phyloP scores from a whole-genome alignment of 352 stramenopile species.

The Globisporangium abappressorium region DNA sequence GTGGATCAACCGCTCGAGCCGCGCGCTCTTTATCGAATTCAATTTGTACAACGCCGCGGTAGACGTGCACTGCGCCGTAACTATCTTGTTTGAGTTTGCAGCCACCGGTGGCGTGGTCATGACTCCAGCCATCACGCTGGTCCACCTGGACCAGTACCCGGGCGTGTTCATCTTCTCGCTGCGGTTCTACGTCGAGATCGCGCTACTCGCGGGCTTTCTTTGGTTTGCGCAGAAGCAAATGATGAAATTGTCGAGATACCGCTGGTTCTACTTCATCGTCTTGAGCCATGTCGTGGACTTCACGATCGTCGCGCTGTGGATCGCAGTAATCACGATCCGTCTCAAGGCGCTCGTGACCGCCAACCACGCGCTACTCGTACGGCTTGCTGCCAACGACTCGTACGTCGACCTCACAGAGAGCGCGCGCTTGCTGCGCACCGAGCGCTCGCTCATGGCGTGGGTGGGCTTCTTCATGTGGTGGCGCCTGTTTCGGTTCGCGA shows the following conservation, averaged over 20 bases:
- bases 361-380: slow-evolving; percentile 36
- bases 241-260: slow-evolving; percentile 52
- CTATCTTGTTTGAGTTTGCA: slow-evolving; percentile 58
- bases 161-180: slow-evolving; percentile 39
- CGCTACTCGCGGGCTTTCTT: slow-evolving; percentile 31
- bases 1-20: slow-evolving; percentile 53
- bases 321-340: slow-evolving; percentile 28
- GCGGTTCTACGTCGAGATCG: slow-evolving; percentile 52
- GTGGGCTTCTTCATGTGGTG: slow-evolving; percentile 60
- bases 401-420: slow-evolving; percentile 37
- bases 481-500: slow-evolving; percentile 44
- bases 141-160: slow-evolving; percentile 52
- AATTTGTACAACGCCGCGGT: slow-evolving; percentile 62
- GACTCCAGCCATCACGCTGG: slow-evolving; percentile 28
- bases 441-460: slow-evolving; percentile 35
- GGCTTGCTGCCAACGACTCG: slow-evolving; percentile 27
- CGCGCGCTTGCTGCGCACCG: slow-evolving; percentile 28
- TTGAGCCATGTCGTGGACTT: slow-evolving; percentile 52
- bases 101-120: slow-evolving; percentile 33
- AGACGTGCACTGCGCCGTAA: slow-evolving; percentile 44
- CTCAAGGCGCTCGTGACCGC: slow-evolving; percentile 29
- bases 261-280: slow-evolving; percentile 62
- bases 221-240: slow-evolving; percentile 52
- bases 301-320: slow-evolving; percentile 42
- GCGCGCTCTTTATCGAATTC: slow-evolving; percentile 55